Conservation (phyloP, 2,329 filamentous ascomycete genomes). For the Sporothrix brunneoviolacea region DNA sequence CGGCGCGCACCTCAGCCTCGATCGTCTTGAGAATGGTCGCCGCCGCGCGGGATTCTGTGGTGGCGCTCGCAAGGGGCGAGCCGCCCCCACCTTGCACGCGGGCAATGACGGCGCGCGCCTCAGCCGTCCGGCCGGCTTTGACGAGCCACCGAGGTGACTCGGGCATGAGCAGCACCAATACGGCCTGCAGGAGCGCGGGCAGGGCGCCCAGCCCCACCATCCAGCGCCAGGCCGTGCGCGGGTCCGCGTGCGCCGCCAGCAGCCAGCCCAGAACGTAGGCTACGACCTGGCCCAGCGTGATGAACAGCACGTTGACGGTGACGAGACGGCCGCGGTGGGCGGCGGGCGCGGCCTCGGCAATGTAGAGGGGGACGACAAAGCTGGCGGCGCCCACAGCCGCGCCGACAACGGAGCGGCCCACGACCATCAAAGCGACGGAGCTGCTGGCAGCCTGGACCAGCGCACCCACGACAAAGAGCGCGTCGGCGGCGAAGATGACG, state of each 20-base stretch:
- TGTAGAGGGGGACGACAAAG: conserved; percentile 81
- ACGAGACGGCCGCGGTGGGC: conserved; percentile 71
- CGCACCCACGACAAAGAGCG: conserved; percentile 63
- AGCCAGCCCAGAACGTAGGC: conserved; percentile 80
- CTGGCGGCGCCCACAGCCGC: conserved; percentile 68
- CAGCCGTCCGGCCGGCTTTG: conserved; percentile 52
- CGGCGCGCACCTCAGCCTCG: conserved; percentile 66
- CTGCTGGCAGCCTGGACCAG: conserved; percentile 53
- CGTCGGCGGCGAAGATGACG: conserved; percentile 57
- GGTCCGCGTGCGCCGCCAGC: conserved; percentile 50
- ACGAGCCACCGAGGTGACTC: conserved; percentile 89
- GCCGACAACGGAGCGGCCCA: conserved; percentile 63
- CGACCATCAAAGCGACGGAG: conserved; percentile 58
- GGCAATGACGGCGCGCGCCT: conserved; percentile 59
- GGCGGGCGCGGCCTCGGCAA: conserved; percentile 76
- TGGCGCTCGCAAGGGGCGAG: too few relatives aligned
- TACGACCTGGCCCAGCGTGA: conserved; percentile 82
- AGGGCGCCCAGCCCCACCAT: conserved; percentile 81
- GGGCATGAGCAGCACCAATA: conserved; percentile 65
- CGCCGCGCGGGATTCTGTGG: conserved; percentile 39
- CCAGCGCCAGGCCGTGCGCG: conserved; percentile 69
- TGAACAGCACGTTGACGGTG: conserved; percentile 73
- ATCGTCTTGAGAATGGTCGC: conserved; percentile 61
- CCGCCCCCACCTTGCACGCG: conserved; percentile 47
- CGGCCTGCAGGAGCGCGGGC: conserved; percentile 66